Evolutionary conservation across 163 green algal genomes (phyloP).

Genomic region (Trebouxiophyceae sp.): DNA sequence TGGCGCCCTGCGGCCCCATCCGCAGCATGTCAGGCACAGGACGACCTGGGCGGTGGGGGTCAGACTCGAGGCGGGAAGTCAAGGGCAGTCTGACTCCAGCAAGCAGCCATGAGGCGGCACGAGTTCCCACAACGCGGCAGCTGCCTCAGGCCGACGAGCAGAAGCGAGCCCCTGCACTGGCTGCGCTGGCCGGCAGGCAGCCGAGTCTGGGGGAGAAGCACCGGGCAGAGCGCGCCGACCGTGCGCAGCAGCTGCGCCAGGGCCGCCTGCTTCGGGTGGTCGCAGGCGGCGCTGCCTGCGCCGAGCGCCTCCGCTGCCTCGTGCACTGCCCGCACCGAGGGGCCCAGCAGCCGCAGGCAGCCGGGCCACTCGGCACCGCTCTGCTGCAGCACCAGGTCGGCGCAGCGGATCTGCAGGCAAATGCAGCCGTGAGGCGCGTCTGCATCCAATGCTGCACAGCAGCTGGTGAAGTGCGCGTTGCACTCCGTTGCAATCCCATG

Average conservation of each 20-base stretch:
- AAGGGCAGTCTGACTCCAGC: neutral
- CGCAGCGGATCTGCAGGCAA: constrained; percentile 20
- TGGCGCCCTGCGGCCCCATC: constrained; percentile 17
- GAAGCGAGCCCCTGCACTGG: no score
- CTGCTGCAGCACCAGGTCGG: constrained; percentile 33
- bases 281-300: constrained; percentile 12
- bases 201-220: neutral
- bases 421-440: neutral
- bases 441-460: neutral
- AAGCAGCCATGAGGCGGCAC: neutral
- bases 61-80: neutral
- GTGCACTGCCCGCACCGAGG: neutral
- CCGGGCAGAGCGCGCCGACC: constrained; percentile 13
- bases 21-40: neutral
- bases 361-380: constrained; percentile 3
- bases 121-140: neutral
- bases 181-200: no score
- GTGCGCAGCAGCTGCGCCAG: constrained; percentile 17
- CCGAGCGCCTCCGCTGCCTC: constrained; percentile 17
- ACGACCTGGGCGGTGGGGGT: no score
- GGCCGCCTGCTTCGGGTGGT: constrained; percentile 36
- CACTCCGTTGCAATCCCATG: no score
- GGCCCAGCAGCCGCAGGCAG: neutral
- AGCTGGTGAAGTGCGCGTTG: neutral
- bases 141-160: no score